phyloP scores from a whole-genome alignment of 805 yeast genomes.

The Saccharomycopsis sp. region DNA sequence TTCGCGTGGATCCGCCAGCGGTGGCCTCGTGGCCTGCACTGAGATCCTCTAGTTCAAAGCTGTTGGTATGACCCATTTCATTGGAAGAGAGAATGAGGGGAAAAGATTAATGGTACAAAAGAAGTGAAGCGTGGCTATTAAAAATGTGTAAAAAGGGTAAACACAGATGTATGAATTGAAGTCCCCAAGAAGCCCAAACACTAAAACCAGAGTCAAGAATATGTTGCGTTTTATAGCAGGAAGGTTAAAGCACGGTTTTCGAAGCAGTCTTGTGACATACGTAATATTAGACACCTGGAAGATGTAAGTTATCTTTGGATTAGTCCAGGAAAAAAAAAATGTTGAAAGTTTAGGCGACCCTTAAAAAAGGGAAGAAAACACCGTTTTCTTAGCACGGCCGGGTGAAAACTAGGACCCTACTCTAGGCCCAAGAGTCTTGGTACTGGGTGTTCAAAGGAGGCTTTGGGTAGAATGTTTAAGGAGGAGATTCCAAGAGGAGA shows the following conservation, averaged over 20 bases:
- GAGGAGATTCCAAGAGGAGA: too few species aligned
- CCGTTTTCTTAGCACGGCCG: background rate
- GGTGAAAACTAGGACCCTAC: background rate
- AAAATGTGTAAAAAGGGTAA: too few species aligned
- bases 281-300: background rate
- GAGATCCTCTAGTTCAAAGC: slow-evolving; percentile 8
- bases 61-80: background rate
- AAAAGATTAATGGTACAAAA: too few species aligned
- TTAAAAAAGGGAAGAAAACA: background rate
- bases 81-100: background rate
- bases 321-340: background rate
- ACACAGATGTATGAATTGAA: too few species aligned
- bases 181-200: too few species aligned
- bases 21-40: background rate
- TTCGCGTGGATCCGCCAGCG: slow-evolving; percentile 4
- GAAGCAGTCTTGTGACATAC: background rate
- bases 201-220: too few species aligned
- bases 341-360: background rate
- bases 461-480: too few species aligned
- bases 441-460: too few species aligned
- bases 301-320: background rate
- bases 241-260: too few species aligned
- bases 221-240: too few species aligned
- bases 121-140: too few species aligned
- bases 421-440: too few species aligned